Percentiles rank a stretch among this genome's conserved stretches.
phyloP scores from a whole-genome alignment of 2,329 filamentous ascomycete species.

The Pestalotiopsis sp. region DNA sequence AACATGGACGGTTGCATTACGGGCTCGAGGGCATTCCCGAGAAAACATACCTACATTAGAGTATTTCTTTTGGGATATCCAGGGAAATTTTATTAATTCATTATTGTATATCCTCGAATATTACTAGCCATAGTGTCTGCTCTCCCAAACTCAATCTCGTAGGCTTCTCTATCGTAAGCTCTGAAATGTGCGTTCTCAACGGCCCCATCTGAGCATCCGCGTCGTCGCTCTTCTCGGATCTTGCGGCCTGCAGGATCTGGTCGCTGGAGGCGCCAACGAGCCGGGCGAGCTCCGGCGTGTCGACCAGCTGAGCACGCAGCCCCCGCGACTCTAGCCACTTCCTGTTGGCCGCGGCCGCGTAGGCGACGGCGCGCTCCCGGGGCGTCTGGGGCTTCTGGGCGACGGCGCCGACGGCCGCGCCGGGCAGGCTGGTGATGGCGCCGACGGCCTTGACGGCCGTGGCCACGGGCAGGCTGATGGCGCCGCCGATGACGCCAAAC shows the following conservation, averaged over 20 bases:
- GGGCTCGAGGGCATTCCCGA: not conserved
- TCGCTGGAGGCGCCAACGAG: conserved; percentile 29
- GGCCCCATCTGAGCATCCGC: conserved; percentile 18
- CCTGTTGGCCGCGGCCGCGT: conserved; percentile 40
- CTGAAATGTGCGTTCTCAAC: conserved; percentile 9
- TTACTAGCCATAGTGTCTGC: conserved; percentile 2
- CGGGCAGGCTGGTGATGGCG: conserved; percentile 35
- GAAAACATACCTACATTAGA: not conserved
- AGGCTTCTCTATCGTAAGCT: not conserved
- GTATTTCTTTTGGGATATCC: not conserved
- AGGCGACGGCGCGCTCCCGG: conserved; percentile 40
- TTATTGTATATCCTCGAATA: not conserved
- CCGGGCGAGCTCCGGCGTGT: conserved; percentile 25
- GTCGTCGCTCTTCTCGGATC: conserved; percentile 14
- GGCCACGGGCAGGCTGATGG: conserved; percentile 38
- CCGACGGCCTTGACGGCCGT: conserved; percentile 37
- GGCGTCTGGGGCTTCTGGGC: conserved; percentile 40
- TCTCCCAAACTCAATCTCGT: not conserved
- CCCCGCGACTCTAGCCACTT: conserved; percentile 43
- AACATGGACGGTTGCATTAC: not conserved
- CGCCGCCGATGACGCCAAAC: conserved; percentile 34
- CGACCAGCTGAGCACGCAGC: conserved; percentile 36
- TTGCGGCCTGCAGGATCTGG: conserved; percentile 40
- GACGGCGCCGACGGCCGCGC: conserved; percentile 31
- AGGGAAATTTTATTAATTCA: not conserved